Conservation (phyloP, 2,329 filamentous ascomycete genomes). For the Zymoseptoria passerinii region DNA sequence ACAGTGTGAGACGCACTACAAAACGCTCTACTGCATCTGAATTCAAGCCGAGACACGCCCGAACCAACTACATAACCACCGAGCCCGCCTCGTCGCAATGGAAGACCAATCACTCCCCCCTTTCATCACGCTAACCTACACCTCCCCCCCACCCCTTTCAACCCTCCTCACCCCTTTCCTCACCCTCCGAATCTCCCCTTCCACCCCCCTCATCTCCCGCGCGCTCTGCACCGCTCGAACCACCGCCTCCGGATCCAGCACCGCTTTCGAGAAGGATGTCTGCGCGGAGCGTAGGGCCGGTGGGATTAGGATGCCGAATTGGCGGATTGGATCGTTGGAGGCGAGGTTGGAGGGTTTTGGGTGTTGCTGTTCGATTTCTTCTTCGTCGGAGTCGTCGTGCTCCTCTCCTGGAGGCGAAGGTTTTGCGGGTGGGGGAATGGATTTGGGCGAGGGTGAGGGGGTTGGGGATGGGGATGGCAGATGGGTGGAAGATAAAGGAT, state of each 20-base stretch:
- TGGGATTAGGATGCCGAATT: constrained; percentile 49
- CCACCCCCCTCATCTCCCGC: constrained; percentile 54
- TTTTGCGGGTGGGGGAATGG: no score
- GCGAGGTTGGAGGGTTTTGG: background rate
- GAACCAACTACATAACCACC: no score
- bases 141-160: constrained; percentile 12
- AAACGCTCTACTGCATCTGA: no score
- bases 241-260: constrained; percentile 49
- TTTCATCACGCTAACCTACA: no score
- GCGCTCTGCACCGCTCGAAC: constrained; percentile 50
- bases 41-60: no score
- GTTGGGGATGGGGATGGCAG: background rate
- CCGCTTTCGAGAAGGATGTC: constrained; percentile 43
- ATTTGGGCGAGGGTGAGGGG: no score
- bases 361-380: background rate
- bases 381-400: constrained; percentile 1
- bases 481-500: background rate
- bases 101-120: no score
- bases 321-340: constrained; percentile 46
- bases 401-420: constrained; percentile 8
- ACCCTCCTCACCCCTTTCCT: constrained; percentile 40
- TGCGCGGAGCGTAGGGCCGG: constrained; percentile 50
- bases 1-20: no score
- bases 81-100: no score
- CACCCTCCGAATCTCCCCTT: constrained; percentile 57